Conservation (phyloP, 1,139 yeast species). For the Pichia sp. region DNA sequence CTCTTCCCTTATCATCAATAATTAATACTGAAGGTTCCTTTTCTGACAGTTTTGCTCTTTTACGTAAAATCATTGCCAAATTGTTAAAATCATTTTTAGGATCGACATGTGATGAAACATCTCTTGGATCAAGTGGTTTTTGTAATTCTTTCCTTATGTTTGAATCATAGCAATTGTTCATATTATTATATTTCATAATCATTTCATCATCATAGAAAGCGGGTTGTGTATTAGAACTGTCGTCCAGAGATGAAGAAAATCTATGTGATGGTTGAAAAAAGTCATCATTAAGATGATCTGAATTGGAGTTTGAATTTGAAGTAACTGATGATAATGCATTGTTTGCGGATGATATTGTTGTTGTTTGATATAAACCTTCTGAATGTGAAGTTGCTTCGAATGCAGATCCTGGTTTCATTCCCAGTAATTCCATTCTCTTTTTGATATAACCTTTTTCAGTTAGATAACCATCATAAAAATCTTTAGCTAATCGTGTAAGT, state of each 20-base stretch:
- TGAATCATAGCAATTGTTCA: constrained; percentile 6
- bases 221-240: constrained; percentile 10
- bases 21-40: constrained; percentile 67
- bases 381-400: background rate
- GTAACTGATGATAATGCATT: background rate
- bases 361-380: background rate
- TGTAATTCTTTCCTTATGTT: constrained; percentile 31
- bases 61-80: constrained; percentile 64
- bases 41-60: constrained; percentile 61
- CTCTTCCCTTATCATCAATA: constrained; percentile 78
- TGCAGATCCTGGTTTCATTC: background rate
- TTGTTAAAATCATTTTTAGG: constrained; percentile 41
- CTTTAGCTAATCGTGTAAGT: constrained; percentile 41
- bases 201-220: constrained; percentile 10
- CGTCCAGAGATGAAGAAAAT: constrained; percentile 9
- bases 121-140: constrained; percentile 60
- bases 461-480: constrained; percentile 57
- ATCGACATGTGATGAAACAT: constrained; percentile 31
- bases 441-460: constrained; percentile 64
- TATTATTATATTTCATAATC: constrained; percentile 8
- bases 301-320: background rate
- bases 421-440: constrained; percentile 39
- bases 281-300: constrained; percentile 11
- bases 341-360: background rate
- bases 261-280: constrained; percentile 10